phyloP scores from a whole-genome alignment of 805 yeast species.

The Lipomyces orientalis region DNA sequence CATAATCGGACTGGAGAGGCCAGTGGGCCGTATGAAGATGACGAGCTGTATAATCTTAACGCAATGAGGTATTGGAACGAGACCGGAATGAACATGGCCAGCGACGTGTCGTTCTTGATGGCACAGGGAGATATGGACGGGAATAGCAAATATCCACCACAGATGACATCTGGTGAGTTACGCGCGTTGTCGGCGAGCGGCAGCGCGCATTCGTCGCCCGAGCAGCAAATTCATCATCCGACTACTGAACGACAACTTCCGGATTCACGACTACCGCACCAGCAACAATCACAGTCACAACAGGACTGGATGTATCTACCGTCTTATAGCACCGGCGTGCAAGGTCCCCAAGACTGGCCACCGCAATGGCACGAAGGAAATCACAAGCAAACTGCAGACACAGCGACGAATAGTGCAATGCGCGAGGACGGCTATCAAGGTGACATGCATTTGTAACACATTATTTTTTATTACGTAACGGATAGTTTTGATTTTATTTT shows the following conservation, averaged over 20 bases:
- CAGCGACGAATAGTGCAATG: background rate
- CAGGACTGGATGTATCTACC: background rate
- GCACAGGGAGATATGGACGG: slow-evolving; percentile 2
- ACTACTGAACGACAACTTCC: slow-evolving; percentile 6
- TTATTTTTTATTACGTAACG: background rate
- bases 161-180: background rate
- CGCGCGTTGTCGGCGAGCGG: slow-evolving; percentile 29
- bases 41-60: slow-evolving; percentile 15
- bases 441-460: background rate
- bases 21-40: slow-evolving; percentile 19
- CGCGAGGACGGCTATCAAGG: background rate
- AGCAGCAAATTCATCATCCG: slow-evolving; percentile 16
- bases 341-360: background rate
- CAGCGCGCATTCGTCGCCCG: slow-evolving; percentile 32
- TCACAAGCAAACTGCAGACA: background rate
- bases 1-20: background rate
- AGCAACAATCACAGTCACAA: slow-evolving; percentile 7
- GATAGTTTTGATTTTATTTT: background rate
- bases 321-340: background rate
- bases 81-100: background rate
- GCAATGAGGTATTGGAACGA: slow-evolving; percentile 31
- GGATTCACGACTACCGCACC: background rate
- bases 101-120: slow-evolving; percentile 3
- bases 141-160: background rate
- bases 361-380: background rate